These are phyloP conservation scores for Pestalotiopsis sp. DNA, from an alignment of 2,329 filamentous ascomycete genomes.

Conservation along the genomic window DNA sequence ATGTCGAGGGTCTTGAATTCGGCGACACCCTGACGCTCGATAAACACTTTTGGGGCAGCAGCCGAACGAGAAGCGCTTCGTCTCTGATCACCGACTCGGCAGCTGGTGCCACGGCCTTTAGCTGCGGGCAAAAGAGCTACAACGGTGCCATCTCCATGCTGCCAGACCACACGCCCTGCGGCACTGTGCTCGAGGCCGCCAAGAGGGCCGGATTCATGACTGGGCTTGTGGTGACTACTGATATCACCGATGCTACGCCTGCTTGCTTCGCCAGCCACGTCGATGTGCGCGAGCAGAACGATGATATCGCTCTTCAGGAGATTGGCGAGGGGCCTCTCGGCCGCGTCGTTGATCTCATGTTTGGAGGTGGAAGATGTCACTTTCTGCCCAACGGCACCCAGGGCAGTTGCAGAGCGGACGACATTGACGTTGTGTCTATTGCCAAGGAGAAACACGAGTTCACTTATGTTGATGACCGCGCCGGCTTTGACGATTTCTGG, in stretches of 20 bases:
- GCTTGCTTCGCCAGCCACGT: constrained; percentile 94
- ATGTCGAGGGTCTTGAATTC: constrained; percentile 71
- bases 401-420: constrained; percentile 82
- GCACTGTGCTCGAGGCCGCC: constrained; percentile 90
- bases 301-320: constrained; percentile 91
- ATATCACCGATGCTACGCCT: constrained; percentile 93
- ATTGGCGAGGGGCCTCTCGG: constrained; percentile 86
- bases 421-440: constrained; percentile 72
- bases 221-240: constrained; percentile 91
- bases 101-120: constrained; percentile 96
- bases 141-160: constrained; percentile 93
- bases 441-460: constrained; percentile 79
- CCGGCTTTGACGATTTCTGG: constrained; percentile 75
- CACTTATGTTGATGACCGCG: constrained; percentile 73
- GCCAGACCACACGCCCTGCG: constrained; percentile 84
- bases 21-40: constrained; percentile 81
- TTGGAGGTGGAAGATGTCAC: constrained; percentile 91
- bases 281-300: constrained; percentile 77
- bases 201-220: constrained; percentile 91
- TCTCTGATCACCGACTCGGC: constrained; percentile 93
- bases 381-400: constrained; percentile 82
- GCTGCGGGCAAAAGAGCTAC: constrained; percentile 91
- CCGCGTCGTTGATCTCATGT: constrained; percentile 85
- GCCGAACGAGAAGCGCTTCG: constrained; percentile 80
- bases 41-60: constrained; percentile 86